Conservation (phyloP, 345 rosid genomes). For the Syzygium grande region DNA sequence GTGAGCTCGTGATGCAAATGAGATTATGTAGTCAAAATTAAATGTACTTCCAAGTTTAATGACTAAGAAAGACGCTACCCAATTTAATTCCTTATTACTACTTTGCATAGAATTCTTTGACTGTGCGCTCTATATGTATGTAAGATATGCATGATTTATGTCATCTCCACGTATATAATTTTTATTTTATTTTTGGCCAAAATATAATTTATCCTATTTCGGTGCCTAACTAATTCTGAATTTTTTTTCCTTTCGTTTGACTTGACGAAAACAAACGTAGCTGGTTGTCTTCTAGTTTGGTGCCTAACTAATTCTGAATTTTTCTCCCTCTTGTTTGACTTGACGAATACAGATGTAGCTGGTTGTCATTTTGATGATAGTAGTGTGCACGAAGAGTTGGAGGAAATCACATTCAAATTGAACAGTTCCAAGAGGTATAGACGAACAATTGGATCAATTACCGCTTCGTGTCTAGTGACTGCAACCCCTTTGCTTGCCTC, state of each 20-base stretch:
- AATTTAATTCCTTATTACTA: neutral
- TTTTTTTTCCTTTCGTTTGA: neutral
- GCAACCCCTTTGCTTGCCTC: slow-evolving; percentile 80
- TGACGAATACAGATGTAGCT: neutral
- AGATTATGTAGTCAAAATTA: neutral
- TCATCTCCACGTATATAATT: neutral
- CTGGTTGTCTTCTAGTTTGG: neutral
- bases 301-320: neutral
- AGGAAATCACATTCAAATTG: slow-evolving; percentile 42
- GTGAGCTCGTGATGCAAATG: too few species aligned
- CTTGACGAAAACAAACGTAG: neutral
- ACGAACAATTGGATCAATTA: slow-evolving; percentile 74
- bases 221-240: neutral
- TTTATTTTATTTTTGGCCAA: neutral
- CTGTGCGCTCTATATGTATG: neutral
- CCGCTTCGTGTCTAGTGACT: slow-evolving; percentile 66
- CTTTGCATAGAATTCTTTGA: neutral
- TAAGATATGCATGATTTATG: neutral
- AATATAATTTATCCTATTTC: neutral
- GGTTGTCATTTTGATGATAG: neutral
- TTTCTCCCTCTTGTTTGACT: neutral
- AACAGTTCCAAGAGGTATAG: slow-evolving; percentile 68
- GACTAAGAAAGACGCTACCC: neutral
- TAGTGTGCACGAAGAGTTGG: slow-evolving; percentile 47
- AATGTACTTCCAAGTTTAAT: neutral